These are phyloP conservation scores for Fusarium avenaceum DNA, from an alignment of 2,329 filamentous ascomycete species.

Conservation along the genomic window DNA sequence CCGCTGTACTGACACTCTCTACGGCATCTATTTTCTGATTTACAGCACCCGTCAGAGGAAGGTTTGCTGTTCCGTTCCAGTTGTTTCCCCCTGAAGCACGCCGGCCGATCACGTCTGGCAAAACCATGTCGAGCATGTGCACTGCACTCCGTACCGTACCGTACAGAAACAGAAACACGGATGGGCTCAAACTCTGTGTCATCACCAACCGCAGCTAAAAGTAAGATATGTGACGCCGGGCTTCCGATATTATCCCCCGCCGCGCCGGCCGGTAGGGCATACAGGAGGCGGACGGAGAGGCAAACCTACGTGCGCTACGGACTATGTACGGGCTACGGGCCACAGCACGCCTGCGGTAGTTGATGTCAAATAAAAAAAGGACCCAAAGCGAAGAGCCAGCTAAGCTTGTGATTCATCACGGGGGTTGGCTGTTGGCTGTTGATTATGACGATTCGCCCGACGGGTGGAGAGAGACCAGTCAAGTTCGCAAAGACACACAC, in stretches of 20 bases:
- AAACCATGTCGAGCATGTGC: conserved; percentile 33
- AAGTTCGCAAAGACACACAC: conserved; percentile 28
- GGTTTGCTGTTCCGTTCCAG: conserved; percentile 50
- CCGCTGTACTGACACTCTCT: neutral
- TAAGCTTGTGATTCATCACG: conserved; percentile 44
- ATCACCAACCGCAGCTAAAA: conserved; percentile 2
- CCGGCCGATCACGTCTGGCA: conserved; percentile 17
- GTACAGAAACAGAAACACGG: conserved; percentile 6
- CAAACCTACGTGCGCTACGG: conserved; percentile 38
- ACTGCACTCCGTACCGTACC: neutral
- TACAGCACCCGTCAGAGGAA: conserved; percentile 32
- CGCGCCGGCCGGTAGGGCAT: conserved; percentile 34
- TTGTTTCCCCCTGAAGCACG: conserved; percentile 26
- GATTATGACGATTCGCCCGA: conserved; percentile 48
- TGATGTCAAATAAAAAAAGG: neutral
- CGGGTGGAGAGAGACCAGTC: conserved; percentile 39
- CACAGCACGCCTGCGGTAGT: neutral
- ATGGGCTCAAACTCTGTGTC: conserved; percentile 44
- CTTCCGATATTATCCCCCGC: conserved; percentile 35
- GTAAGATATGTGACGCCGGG: conserved; percentile 19
- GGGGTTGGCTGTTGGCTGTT: conserved; percentile 36
- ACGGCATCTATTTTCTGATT: conserved; percentile 28
- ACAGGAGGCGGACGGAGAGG: conserved; percentile 38
- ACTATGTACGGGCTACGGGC: neutral
- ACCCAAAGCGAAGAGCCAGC: neutral